Conservation (phyloP, 176 grass and related monocot species). For the Rhynchospora tenuis region DNA sequence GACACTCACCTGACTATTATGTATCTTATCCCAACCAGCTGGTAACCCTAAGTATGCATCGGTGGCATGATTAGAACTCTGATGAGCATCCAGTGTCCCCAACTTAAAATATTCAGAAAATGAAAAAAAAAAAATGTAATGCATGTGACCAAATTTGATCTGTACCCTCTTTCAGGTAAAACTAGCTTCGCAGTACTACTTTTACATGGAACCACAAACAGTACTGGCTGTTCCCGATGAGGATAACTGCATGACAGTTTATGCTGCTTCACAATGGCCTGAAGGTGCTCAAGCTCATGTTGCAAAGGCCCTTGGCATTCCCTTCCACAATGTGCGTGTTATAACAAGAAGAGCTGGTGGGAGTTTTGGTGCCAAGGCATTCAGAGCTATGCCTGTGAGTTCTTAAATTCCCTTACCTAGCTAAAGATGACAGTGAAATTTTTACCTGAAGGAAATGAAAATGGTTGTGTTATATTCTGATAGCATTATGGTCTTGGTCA, state of each 20-base stretch:
- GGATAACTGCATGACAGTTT: slow-evolving; percentile 69
- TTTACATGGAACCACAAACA: slow-evolving; percentile 75
- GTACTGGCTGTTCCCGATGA: slow-evolving; percentile 71
- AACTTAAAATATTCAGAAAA: neutral
- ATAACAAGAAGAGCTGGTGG: slow-evolving; percentile 78
- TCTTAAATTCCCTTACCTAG: neutral
- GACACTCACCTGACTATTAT: neutral
- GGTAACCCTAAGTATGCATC: neutral
- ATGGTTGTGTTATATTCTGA: neutral
- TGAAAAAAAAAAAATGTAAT: neutral
- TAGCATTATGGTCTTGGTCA: neutral
- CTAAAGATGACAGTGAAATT: neutral
- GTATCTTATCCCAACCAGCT: neutral
- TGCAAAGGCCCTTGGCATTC: slow-evolving; percentile 61
- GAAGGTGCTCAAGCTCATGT: slow-evolving; percentile 36
- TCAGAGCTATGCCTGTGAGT: slow-evolving; percentile 35
- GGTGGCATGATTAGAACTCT: neutral
- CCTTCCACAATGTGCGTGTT: slow-evolving; percentile 64
- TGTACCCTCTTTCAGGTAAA: slow-evolving; percentile 42
- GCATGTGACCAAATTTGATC: neutral
- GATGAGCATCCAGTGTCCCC: neutral
- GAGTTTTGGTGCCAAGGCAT: slow-evolving; percentile 69
- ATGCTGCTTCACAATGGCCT: slow-evolving; percentile 40
- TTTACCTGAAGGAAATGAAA: neutral
- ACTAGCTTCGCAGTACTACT: slow-evolving; percentile 76